Conservation (phyloP, 129 eudicot genomes). For the Arctium lappa region DNA sequence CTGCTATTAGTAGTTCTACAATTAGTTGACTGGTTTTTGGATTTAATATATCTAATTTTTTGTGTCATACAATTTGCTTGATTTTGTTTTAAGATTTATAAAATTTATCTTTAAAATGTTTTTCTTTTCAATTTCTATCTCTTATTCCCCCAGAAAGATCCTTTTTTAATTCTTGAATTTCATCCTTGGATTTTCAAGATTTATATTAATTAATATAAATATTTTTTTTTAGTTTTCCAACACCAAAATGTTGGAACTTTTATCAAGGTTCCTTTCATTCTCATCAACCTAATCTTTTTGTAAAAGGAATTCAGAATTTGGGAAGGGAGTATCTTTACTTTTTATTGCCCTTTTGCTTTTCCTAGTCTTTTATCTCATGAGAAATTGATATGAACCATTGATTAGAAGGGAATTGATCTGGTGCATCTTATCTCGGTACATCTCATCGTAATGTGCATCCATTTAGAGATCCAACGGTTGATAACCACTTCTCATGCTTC, state of each 20-base stretch:
- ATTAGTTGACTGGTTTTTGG: slow-evolving; percentile 28
- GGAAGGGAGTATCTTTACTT: background rate
- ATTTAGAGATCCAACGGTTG: no score
- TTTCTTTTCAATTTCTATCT: background rate
- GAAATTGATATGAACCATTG: no score
- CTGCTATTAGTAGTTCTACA: background rate
- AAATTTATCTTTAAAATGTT: background rate
- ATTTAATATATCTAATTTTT: slow-evolving; percentile 10
- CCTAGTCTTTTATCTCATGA: background rate
- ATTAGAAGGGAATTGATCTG: no score
- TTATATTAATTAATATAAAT: background rate
- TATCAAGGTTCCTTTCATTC: background rate
- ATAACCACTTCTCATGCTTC: no score
- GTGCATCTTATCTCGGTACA: no score
- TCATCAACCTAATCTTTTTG: background rate
- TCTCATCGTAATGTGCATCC: no score
- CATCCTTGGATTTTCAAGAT: background rate
- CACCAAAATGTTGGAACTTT: background rate
- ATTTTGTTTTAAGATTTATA: background rate
- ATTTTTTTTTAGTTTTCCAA: background rate
- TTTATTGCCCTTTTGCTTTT: background rate
- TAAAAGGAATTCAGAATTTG: background rate
- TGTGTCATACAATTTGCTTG: slow-evolving; percentile 28
- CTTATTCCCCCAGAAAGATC: background rate
- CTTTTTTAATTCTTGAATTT: background rate